Evolutionary conservation across 768 basidiomycete genomes (phyloP).

Genomic region (Leccinum uliginosum): DNA sequence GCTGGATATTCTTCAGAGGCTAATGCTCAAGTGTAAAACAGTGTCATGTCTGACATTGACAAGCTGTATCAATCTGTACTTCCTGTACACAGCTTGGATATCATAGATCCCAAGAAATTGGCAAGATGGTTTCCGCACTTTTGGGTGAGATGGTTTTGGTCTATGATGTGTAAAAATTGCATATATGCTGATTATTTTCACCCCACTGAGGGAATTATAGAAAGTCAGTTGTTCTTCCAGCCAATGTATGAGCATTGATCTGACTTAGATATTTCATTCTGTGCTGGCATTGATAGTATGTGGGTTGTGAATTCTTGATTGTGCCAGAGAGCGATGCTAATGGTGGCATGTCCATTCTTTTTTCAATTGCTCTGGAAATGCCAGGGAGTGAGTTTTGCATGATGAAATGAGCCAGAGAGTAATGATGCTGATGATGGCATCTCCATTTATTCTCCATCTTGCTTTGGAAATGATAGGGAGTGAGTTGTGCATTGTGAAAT

Average conservation of each 20-base stretch:
- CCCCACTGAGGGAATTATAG: neutral
- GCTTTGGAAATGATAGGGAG: neutral
- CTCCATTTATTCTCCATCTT: too few species aligned
- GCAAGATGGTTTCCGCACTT: neutral
- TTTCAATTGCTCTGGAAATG: neutral
- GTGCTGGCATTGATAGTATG: neutral
- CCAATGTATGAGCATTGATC: neutral
- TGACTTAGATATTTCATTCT: neutral
- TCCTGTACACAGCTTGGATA: neutral
- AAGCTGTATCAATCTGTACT: neutral
- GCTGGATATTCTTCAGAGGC: neutral
- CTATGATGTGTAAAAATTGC: neutral
- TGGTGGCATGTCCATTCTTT: neutral
- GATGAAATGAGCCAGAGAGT: too few species aligned
- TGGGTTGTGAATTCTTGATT: neutral
- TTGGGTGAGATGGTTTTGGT: too few species aligned
- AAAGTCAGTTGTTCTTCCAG: neutral
- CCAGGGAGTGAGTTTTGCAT: neutral
- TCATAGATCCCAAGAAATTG: neutral
- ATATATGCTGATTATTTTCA: neutral
- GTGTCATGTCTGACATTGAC: neutral
- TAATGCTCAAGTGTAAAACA: neutral
- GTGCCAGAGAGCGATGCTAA: neutral
- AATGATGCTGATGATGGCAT: too few species aligned
- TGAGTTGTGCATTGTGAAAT: neutral